Evolutionary conservation across 495 filamentous ascomycete genomes (phyloP), one percentile per base, ranked within the genome.

Genomic region (Neurospora terricola): DNA sequence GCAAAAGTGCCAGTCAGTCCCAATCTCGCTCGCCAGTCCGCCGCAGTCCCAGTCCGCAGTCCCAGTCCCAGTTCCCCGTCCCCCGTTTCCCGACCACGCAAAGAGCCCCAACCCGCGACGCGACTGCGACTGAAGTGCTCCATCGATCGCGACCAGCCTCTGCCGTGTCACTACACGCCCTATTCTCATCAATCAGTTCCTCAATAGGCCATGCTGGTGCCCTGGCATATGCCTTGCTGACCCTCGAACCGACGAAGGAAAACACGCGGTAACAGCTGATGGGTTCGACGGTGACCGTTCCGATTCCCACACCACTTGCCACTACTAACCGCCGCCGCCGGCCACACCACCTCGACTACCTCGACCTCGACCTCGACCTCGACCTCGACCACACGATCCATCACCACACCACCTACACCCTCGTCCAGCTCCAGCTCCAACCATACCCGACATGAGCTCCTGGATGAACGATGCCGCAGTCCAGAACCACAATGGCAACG

Each of bases 391-490:
- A 39, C 71, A 18, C 54, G 14, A 16, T 62, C 2, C 5, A 23
- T 54, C 45, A 45, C 42, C 42, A 45, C 80, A 62, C 75, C 75
- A 73, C 70, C 72, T 75, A 75, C 79, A 78, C 88, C 88, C 79
- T 75, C 21, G 48, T 59, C 54, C 27, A 62, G 54, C 54, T 62
- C 54, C 54, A 16, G 54, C 54, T 62, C 54, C 54, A 27, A 34
- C 54, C 54, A 34, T 62, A 62, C 76, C 72, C 73, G 78, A 77
- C 86, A 94, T 93, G 91, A 94, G 91, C 87, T 88, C 89, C 84
- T 93, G 91, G 91, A 90, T 91, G 85, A 90, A 90, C 85, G 91
- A 94, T 84, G 87, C 86, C 87, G 87, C 90, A 84, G 84, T 87
- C 83, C 89, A 88, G 78, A 91, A 88, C 83, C 89, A 91, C 86